Percentiles rank a stretch among this genome's conserved stretches.
These are phyloP conservation scores for Dalbergia cultrata DNA, from an alignment of 306 rosid genomes.

Conservation along the genomic window DNA sequence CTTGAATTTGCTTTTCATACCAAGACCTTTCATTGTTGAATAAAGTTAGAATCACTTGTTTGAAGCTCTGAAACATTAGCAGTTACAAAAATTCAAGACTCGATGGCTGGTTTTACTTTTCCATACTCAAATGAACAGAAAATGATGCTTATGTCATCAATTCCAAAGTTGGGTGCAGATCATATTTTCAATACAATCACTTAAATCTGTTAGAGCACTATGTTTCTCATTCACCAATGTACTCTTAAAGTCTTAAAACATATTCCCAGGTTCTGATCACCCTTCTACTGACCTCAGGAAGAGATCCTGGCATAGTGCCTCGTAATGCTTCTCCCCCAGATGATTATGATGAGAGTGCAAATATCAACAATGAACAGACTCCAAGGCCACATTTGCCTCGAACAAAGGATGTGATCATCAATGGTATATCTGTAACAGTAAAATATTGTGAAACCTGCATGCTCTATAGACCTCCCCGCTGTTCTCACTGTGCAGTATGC, in stretches of 20 bases:
- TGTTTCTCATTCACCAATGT: slow-evolving; percentile 32
- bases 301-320: slow-evolving; percentile 88
- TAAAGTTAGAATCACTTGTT: neutral
- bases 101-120: neutral
- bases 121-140: neutral
- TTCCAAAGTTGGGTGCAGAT: neutral
- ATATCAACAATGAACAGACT: slow-evolving; percentile 51
- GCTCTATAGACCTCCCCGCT: slow-evolving; percentile 86
- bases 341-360: slow-evolving; percentile 47
- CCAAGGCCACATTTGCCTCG: slow-evolving; percentile 55
- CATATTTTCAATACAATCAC: neutral
- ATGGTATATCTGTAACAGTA: slow-evolving; percentile 62
- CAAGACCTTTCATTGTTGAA: slow-evolving; percentile 7
- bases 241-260: slow-evolving; percentile 35
- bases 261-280: slow-evolving; percentile 66
- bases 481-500: slow-evolving; percentile 84
- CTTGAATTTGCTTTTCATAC: slow-evolving; percentile 12
- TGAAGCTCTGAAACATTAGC: neutral
- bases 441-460: slow-evolving; percentile 82
- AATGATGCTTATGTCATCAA: neutral
- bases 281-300: slow-evolving; percentile 79
- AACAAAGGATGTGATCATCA: slow-evolving; percentile 67
- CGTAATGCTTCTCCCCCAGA: slow-evolving; percentile 74
- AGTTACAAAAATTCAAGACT: neutral
- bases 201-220: slow-evolving; percentile 17